A percentile compares a stretch with the other conserved stretches of the same genome.
Conservation (phyloP, 2,329 filamentous ascomycete genomes). For the Fusarium sp. region DNA sequence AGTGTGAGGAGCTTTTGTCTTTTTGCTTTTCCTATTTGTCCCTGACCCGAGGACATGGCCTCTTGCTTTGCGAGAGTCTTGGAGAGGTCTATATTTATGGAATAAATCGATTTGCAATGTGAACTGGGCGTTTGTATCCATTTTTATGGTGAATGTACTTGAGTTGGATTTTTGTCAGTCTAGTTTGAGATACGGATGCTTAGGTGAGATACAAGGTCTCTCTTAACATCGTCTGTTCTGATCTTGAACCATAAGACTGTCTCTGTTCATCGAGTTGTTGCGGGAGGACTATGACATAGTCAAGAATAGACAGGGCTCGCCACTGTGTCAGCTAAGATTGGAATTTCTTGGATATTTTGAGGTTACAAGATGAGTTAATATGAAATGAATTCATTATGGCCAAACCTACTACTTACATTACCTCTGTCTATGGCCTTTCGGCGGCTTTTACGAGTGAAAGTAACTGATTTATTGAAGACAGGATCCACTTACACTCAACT, state of each 20-base stretch:
- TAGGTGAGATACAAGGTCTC: background rate
- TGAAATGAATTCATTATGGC: too few relatives aligned
- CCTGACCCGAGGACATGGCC: slow-evolving; percentile 20
- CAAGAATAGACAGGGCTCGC: background rate
- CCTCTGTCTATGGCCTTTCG: too few relatives aligned
- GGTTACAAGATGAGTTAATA: too few relatives aligned
- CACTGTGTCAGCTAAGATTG: background rate
- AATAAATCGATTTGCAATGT: slow-evolving; percentile 35
- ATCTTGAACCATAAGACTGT: too few relatives aligned
- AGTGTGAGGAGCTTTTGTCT: slow-evolving; percentile 44
- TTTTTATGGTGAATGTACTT: background rate
- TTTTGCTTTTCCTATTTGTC: slow-evolving; percentile 42
- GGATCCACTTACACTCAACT: slow-evolving; percentile 6
- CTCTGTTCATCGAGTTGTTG: too few relatives aligned
- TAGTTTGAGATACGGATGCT: background rate
- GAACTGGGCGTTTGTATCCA: background rate
- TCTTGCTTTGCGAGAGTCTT: slow-evolving; percentile 34
- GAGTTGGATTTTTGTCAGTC: too few relatives aligned
- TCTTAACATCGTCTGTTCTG: background rate
- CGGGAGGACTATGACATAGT: background rate
- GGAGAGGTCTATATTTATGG: slow-evolving; percentile 40
- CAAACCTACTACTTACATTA: too few relatives aligned
- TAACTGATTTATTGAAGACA: background rate
- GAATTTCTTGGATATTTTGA: too few relatives aligned
- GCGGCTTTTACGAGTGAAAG: background rate